Conservation (phyloP, 2,329 filamentous ascomycete genomes). For the Bertia moriformis region DNA sequence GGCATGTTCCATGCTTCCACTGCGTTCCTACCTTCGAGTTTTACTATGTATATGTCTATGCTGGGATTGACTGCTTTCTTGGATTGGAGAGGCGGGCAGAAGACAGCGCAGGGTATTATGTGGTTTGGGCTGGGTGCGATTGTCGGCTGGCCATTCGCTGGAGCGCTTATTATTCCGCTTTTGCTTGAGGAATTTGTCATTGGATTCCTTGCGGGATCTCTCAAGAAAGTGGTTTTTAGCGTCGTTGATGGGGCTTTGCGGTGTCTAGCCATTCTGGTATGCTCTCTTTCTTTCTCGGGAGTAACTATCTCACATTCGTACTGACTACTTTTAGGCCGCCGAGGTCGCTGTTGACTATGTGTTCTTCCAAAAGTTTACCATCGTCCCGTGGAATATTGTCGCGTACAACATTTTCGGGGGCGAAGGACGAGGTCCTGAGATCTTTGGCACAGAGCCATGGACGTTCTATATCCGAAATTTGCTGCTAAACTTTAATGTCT, state of each 20-base stretch:
- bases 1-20: constrained; percentile 88
- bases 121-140: constrained; percentile 80
- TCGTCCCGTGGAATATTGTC: constrained; percentile 85
- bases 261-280: constrained; percentile 55
- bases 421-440: constrained; percentile 60
- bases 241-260: constrained; percentile 54
- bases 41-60: constrained; percentile 89
- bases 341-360: constrained; percentile 65
- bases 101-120: constrained; percentile 70
- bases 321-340: constrained; percentile 32
- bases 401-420: constrained; percentile 86
- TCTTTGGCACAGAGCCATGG: constrained; percentile 95
- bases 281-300: constrained; percentile 14
- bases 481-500: constrained; percentile 85
- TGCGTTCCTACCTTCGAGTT: constrained; percentile 81
- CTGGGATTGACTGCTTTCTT: constrained; percentile 79
- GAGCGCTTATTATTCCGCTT: constrained; percentile 68
- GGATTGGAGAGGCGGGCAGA: constrained; percentile 69
- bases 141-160: constrained; percentile 88
- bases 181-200: constrained; percentile 61
- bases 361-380: constrained; percentile 66
- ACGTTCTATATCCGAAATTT: constrained; percentile 90
- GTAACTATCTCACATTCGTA: background rate
- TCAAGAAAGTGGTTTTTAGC: constrained; percentile 44
- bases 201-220: constrained; percentile 36